phyloP scores from a whole-genome alignment of 352 stramenopile species.

The Phytophthora melonis region DNA sequence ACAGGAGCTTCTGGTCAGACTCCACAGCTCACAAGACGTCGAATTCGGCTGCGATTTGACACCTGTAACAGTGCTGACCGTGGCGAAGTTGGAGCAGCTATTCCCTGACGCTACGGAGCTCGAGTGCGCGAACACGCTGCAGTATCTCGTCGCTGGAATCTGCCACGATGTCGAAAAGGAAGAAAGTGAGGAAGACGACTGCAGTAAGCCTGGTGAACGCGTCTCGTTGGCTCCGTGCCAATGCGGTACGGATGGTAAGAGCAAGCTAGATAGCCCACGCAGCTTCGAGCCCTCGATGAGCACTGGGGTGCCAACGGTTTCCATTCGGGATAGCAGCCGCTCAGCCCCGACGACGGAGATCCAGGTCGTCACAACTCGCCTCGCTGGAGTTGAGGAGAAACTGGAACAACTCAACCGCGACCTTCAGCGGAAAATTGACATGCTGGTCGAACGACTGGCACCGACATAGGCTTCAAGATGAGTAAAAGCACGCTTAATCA shows the following conservation, averaged over 20 bases:
- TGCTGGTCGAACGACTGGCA: constrained; percentile 6
- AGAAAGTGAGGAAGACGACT: not conserved
- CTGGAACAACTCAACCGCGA: constrained; percentile 5
- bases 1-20: not conserved
- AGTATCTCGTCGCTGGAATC: constrained; percentile 6
- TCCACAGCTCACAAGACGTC: not conserved
- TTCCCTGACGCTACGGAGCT: constrained; percentile 1
- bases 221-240: not conserved
- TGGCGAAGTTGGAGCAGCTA: constrained; percentile 1
- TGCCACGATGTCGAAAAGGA: not conserved
- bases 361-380: not conserved
- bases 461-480: not conserved
- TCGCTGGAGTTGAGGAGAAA: constrained; percentile 4
- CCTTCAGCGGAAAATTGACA: constrained; percentile 10
- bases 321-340: not conserved
- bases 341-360: not conserved
- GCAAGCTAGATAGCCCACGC: not conserved
- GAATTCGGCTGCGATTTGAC: not conserved
- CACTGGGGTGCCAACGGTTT: not conserved
- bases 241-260: not conserved
- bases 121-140: constrained; percentile 8
- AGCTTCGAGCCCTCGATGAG: not conserved
- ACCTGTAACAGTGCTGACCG: not conserved
- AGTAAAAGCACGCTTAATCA: not conserved
- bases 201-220: not conserved